Conservation (phyloP, 2,329 filamentous ascomycete species). For the Pezicula carpinea region DNA sequence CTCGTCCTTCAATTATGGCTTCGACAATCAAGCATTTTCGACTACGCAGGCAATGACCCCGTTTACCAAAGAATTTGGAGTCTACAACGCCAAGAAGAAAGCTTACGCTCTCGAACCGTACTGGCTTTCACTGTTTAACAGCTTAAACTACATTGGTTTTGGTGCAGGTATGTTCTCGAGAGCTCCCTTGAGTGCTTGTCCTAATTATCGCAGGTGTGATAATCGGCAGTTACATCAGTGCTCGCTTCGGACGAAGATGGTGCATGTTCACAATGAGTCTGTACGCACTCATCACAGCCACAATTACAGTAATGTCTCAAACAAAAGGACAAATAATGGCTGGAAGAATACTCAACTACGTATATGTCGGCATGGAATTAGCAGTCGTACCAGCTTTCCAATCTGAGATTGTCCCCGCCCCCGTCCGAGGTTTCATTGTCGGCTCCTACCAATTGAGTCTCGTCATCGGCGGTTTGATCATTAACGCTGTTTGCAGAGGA, state of each 20-base stretch:
- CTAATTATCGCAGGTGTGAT: constrained; percentile 14
- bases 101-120: constrained; percentile 26
- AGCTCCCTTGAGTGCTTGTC: not conserved
- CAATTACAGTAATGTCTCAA: constrained; percentile 29
- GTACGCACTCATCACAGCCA: constrained; percentile 30
- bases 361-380: constrained; percentile 37
- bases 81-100: constrained; percentile 18
- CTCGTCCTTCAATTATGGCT: constrained; percentile 35
- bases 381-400: constrained; percentile 32
- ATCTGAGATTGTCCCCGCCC: constrained; percentile 29
- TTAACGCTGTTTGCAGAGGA: constrained; percentile 25
- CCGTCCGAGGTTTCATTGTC: constrained; percentile 30
- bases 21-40: constrained; percentile 34
- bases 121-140: constrained; percentile 33
- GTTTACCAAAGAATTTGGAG: constrained; percentile 32
- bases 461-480: constrained; percentile 20
- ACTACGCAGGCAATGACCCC: constrained; percentile 34
- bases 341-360: constrained; percentile 32
- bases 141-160: constrained; percentile 32
- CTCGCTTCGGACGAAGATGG: constrained; percentile 29
- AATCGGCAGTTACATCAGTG: constrained; percentile 26
- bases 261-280: constrained; percentile 34
- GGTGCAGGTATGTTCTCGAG: constrained; percentile 20
- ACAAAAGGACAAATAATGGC: constrained; percentile 28
- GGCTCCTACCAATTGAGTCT: constrained; percentile 32